Evolutionary conservation across 768 basidiomycete species (phyloP).

Genomic region (Plicaturopsis crispa): DNA sequence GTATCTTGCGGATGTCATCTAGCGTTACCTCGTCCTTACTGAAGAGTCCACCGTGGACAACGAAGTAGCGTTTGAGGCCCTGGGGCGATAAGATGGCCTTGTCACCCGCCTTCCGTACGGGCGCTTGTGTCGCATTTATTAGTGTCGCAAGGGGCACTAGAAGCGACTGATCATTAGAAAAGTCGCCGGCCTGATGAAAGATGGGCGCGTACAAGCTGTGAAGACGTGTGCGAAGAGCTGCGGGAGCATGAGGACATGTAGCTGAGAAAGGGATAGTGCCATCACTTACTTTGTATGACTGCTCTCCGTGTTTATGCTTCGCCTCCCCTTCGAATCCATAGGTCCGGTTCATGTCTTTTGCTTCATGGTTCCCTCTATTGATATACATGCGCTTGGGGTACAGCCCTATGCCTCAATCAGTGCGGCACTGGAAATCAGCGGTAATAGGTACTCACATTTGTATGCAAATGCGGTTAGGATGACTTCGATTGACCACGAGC

Average conservation of each 20-base stretch:
- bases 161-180: constrained; percentile 4
- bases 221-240: constrained; percentile 93
- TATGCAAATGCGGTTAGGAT: constrained; percentile 90
- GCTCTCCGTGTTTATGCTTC: constrained; percentile 94
- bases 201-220: constrained; percentile 59
- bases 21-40: constrained; percentile 93
- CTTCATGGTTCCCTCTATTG: constrained; percentile 96
- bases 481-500: constrained; percentile 93
- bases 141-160: constrained; percentile 88
- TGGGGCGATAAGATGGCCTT: constrained; percentile 73
- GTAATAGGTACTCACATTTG: constrained; percentile 59
- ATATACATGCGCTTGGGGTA: constrained; percentile 87
- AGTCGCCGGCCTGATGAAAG: not conserved
- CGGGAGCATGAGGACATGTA: constrained; percentile 4
- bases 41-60: constrained; percentile 95
- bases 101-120: constrained; percentile 25
- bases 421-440: constrained; percentile 1
- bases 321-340: constrained; percentile 96
- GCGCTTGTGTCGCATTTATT: constrained; percentile 61
- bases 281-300: constrained; percentile 73
- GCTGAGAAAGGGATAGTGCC: not conserved
- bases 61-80: constrained; percentile 83
- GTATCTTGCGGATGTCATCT: constrained; percentile 85
- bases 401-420: constrained; percentile 53
- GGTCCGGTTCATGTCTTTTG: constrained; percentile 92